phyloP scores from a whole-genome alignment of 495 filamentous ascomycete genomes.

The Paragyromitra xinjiangensis region DNA sequence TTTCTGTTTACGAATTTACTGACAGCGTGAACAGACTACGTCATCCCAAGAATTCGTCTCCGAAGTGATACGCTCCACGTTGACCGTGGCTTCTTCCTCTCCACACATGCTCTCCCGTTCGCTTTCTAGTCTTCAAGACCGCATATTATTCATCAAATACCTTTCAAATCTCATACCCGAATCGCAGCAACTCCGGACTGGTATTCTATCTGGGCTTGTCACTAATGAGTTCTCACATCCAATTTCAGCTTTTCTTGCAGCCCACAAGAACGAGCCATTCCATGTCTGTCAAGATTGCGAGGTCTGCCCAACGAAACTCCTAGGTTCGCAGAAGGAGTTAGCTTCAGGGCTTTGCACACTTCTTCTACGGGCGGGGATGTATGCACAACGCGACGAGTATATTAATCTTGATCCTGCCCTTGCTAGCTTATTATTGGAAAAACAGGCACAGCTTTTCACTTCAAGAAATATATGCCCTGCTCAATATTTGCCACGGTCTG shows the following conservation, averaged over 20 bases:
- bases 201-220: constrained; percentile 43
- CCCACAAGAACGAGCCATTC: constrained; percentile 27
- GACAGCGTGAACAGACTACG: constrained; percentile 27
- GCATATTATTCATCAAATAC: constrained; percentile 32
- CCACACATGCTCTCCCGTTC: constrained; percentile 27
- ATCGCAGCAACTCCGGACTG: constrained; percentile 42
- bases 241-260: constrained; percentile 35
- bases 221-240: constrained; percentile 41
- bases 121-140: constrained; percentile 30
- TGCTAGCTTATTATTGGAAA: constrained; percentile 48
- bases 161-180: constrained; percentile 35
- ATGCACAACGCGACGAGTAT: constrained; percentile 35
- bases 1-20: neutral
- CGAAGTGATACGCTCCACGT: constrained; percentile 35
- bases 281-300: constrained; percentile 51
- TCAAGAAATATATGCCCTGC: constrained; percentile 19
- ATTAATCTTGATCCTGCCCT: constrained; percentile 40
- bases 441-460: constrained; percentile 33
- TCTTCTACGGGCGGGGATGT: constrained; percentile 45
- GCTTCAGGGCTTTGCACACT: constrained; percentile 40
- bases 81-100: constrained; percentile 29
- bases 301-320: constrained; percentile 44
- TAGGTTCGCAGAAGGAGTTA: constrained; percentile 37
- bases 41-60: constrained; percentile 32
- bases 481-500: constrained; percentile 22